These are phyloP conservation scores for Ceratobasidium sp. DNA, from an alignment of 1,284 basidiomycete species.

Conservation along the genomic window DNA sequence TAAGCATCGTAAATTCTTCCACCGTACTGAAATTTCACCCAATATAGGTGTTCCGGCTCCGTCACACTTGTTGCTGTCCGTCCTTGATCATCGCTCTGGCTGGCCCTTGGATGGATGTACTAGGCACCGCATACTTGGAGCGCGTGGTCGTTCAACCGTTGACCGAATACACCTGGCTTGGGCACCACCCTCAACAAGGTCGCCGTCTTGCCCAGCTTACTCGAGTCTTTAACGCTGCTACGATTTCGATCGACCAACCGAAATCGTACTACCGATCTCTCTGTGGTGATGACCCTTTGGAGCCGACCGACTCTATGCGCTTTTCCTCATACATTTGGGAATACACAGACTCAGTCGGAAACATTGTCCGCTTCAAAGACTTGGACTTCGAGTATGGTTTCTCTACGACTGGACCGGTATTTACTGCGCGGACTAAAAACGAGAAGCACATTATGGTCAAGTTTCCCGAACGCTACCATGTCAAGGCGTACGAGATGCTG, in stretches of 20 bases:
- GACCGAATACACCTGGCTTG: constrained; percentile 44
- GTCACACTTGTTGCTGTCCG: constrained; percentile 40
- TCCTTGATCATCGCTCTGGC: constrained; percentile 42
- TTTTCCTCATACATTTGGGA: too few relatives aligned
- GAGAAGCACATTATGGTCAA: constrained; percentile 41
- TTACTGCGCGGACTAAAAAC: not conserved
- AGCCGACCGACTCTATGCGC: too few relatives aligned
- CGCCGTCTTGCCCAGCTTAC: not conserved
- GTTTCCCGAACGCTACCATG: constrained; percentile 42
- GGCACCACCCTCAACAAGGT: not conserved
- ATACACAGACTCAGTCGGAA: too few relatives aligned
- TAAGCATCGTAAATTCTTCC: too few relatives aligned
- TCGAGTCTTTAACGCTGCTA: not conserved
- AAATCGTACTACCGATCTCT: not conserved
- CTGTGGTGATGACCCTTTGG: too few relatives aligned
- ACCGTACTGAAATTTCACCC: too few relatives aligned
- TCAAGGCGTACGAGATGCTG: constrained; percentile 37
- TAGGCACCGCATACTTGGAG: constrained; percentile 43
- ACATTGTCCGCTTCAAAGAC: too few relatives aligned
- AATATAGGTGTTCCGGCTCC: constrained; percentile 2
- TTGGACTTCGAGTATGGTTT: too few relatives aligned
- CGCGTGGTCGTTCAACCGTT: constrained; percentile 44
- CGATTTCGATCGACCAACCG: not conserved
- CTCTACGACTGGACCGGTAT: not conserved
- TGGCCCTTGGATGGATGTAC: constrained; percentile 46